phyloP scores from a whole-genome alignment of 2,329 filamentous ascomycete genomes.

The Biscogniauxia mediterranea region DNA sequence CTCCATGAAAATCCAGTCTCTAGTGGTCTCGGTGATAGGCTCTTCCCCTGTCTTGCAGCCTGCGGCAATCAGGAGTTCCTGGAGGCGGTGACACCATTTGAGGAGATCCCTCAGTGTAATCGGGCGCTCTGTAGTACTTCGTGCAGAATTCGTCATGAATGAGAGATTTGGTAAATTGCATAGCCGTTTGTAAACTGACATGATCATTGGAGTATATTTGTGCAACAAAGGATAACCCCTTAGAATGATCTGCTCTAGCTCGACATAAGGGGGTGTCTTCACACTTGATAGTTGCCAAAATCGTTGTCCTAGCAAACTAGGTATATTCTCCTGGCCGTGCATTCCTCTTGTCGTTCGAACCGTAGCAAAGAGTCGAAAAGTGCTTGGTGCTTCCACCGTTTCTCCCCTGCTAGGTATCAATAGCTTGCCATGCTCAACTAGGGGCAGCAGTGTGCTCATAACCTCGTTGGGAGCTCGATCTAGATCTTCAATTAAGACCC shows the following conservation, averaged over 20 bases:
- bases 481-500: constrained; percentile 96
- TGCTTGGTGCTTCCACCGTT: constrained; percentile 74
- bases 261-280: constrained; percentile 60
- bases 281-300: constrained; percentile 82
- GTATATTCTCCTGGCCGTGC: constrained; percentile 65
- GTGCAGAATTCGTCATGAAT: constrained; percentile 32
- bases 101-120: constrained; percentile 69
- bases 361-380: constrained; percentile 90
- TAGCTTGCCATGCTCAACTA: constrained; percentile 90
- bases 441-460: constrained; percentile 84
- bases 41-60: constrained; percentile 67
- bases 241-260: constrained; percentile 72
- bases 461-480: constrained; percentile 94
- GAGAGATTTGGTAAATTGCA: constrained; percentile 40
- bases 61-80: constrained; percentile 59
- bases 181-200: constrained; percentile 57
- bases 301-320: constrained; percentile 76
- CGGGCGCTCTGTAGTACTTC: constrained; percentile 44
- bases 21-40: constrained; percentile 66
- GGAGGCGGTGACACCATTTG: constrained; percentile 83
- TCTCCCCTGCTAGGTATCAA: constrained; percentile 88
- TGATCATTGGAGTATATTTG: constrained; percentile 58
- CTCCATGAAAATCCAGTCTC: constrained; percentile 89
- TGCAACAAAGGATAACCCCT: constrained; percentile 68
- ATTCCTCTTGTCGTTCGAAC: constrained; percentile 72